Evolutionary conservation across 2,329 filamentous ascomycete species (phyloP).

Genomic region (Colletotrichum agaves): DNA sequence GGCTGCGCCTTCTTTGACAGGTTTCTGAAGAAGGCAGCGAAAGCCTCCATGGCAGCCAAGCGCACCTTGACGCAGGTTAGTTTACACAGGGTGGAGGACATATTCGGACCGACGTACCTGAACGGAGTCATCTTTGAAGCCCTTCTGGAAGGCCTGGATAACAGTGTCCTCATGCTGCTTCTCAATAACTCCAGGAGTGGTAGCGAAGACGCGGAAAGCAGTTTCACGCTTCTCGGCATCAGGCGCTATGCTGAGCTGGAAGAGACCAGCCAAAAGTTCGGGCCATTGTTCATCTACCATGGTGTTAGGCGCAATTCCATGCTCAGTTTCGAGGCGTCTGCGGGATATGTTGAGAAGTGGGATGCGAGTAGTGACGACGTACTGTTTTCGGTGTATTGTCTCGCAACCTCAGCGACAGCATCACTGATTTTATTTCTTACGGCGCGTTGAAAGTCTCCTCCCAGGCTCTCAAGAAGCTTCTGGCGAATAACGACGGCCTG

Average conservation of each 20-base stretch:
- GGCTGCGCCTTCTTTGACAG: slow-evolving; percentile 87
- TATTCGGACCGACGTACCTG: slow-evolving; percentile 59
- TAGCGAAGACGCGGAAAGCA: slow-evolving; percentile 94
- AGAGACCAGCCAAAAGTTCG: slow-evolving; percentile 86
- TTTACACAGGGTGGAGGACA: not conserved
- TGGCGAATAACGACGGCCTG: slow-evolving; percentile 83
- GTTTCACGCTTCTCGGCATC: slow-evolving; percentile 89
- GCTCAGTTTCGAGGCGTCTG: not conserved
- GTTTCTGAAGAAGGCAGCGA: slow-evolving; percentile 94
- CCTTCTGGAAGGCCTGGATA: slow-evolving; percentile 85
- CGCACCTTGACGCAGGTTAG: slow-evolving; percentile 70
- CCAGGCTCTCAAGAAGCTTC: slow-evolving; percentile 83
- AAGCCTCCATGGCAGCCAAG: slow-evolving; percentile 94
- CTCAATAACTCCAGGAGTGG: slow-evolving; percentile 94
- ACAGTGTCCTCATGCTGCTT: slow-evolving; percentile 95
- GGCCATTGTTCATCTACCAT: slow-evolving; percentile 82
- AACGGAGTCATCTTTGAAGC: slow-evolving; percentile 89
- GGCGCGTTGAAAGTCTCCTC: slow-evolving; percentile 75
- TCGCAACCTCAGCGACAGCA: slow-evolving; percentile 93
- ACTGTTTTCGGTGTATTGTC: slow-evolving; percentile 95
- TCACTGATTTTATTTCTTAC: slow-evolving; percentile 97
- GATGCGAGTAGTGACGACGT: slow-evolving; percentile 50
- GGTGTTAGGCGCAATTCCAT: slow-evolving; percentile 12
- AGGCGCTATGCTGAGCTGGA: slow-evolving; percentile 87
- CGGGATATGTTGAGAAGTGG: not conserved